phyloP scores from a whole-genome alignment of 2,329 filamentous ascomycete genomes.

The Aureobasidium sp. region DNA sequence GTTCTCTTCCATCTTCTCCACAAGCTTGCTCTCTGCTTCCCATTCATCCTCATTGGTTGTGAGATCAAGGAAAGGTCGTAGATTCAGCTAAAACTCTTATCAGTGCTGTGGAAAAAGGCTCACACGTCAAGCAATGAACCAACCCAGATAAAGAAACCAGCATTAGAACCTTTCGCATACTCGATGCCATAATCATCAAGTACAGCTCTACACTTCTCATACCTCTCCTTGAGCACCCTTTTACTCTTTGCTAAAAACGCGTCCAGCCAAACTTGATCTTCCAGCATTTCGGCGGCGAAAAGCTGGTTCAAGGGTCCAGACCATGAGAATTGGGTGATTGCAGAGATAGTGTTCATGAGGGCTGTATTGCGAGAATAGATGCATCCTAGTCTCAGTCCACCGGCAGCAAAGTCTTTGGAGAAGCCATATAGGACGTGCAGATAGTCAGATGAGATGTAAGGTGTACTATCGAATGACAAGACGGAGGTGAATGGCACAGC shows the following conservation, averaged over 20 bases:
- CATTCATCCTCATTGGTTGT: slow-evolving; percentile 22
- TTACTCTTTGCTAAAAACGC: slow-evolving; percentile 21
- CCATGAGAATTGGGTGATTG: slow-evolving; percentile 25
- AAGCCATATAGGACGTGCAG: slow-evolving; percentile 31
- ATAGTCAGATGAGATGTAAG: slow-evolving; percentile 20
- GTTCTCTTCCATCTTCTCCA: slow-evolving; percentile 37
- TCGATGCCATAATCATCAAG: slow-evolving; percentile 31
- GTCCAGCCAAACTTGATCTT: slow-evolving; percentile 24
- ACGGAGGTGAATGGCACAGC: slow-evolving; percentile 23
- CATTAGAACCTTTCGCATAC: slow-evolving; percentile 35
- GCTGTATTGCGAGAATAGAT: slow-evolving; percentile 24
- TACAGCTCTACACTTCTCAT: slow-evolving; percentile 19
- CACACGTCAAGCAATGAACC: background rate
- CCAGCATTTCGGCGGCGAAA: slow-evolving; percentile 30
- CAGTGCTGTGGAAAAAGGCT: background rate
- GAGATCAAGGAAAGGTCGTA: slow-evolving; percentile 24
- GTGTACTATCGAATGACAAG: slow-evolving; percentile 22
- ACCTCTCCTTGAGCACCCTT: slow-evolving; percentile 21
- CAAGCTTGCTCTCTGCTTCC: slow-evolving; percentile 40
- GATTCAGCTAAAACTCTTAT: slow-evolving; percentile 20
- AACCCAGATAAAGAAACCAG: slow-evolving; percentile 43
- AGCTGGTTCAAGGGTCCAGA: slow-evolving; percentile 27
- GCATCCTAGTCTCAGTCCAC: slow-evolving; percentile 29
- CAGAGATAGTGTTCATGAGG: slow-evolving; percentile 24
- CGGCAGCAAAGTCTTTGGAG: slow-evolving; percentile 31